Percentiles rank a stretch among this genome's conserved stretches.
phyloP scores from a whole-genome alignment of 163 green algal species.

The Prototheca cutis region DNA sequence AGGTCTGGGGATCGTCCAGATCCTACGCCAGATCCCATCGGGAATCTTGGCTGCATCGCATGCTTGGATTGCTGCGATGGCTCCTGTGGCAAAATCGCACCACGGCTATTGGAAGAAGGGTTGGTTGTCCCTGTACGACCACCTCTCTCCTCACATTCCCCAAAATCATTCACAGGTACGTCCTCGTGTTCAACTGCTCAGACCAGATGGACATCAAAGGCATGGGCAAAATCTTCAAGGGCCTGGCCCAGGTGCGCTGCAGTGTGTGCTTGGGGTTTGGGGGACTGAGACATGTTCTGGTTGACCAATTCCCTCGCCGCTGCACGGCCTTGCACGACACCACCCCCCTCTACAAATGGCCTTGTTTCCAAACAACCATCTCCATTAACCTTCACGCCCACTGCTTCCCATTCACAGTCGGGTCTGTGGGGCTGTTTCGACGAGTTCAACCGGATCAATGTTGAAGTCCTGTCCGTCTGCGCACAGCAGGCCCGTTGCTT shows the following conservation, averaged over 20 bases:
- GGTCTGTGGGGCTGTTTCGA: constrained; percentile 94
- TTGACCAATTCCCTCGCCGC: too few species aligned
- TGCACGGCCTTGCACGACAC: too few species aligned
- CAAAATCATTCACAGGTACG: constrained; percentile 36
- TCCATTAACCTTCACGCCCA: background rate
- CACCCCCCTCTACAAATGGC: too few species aligned
- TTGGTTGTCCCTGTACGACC: background rate
- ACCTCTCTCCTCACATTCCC: background rate
- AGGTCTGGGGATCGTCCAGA: too few species aligned
- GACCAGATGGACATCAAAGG: constrained; percentile 90
- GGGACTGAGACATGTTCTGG: background rate
- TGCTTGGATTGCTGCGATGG: too few species aligned
- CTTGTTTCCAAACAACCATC: too few species aligned
- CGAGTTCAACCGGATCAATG: constrained; percentile 95
- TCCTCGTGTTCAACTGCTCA: constrained; percentile 95
- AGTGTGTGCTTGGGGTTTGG: too few species aligned
- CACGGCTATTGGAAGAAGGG: background rate
- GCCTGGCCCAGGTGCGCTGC: constrained; percentile 63
- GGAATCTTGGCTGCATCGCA: too few species aligned
- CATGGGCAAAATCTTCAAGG: constrained; percentile 97
- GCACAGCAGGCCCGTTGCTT: constrained; percentile 66
- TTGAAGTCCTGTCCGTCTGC: constrained; percentile 90
- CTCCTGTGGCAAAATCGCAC: too few species aligned
- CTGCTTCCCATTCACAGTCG: constrained; percentile 15
- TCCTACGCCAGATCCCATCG: too few species aligned